Evolutionary conservation across 2,329 filamentous ascomycete species (phyloP), one percentile per base, ranked within the genome.

Genomic region (Trichoderma koningiopsis): DNA sequence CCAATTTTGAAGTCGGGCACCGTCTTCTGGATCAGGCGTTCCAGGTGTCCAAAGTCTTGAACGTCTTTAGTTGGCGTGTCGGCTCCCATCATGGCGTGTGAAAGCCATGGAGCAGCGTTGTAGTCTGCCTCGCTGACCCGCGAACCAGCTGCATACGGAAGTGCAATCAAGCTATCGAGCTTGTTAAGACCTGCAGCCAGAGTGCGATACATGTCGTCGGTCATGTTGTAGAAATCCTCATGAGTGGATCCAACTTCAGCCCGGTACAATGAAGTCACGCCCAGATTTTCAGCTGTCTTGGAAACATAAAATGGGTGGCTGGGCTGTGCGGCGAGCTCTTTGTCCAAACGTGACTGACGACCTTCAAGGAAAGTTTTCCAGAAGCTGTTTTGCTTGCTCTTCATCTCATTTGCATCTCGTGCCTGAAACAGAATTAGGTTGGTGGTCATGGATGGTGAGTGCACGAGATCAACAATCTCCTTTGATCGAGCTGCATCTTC

Each of bases 81-180:
- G 10, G 65, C 65, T 6, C 56, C 65, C 55, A 62, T 65, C 71
- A 73, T 70, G 29, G 72, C 71, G 43, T 73, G 72, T 1, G 72
- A 56, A 2, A 73, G 71, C 72, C 72, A 73, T n/a, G 72, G 71
- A 24, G 68, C 64, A 3, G 67, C 57, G 29, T 73, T 72, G 5
- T 71, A 67, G 22, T 73, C 72, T 14, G 72, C 72, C 47, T 73
- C 72, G 13, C 71, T 71, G 27, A 73, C 14, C 4, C 47, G 27
- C 7, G 69, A 67, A 29, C 72, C 72, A n/a, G 72, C 72, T 2
- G 72, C 72, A 37, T 63, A 73, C 1, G 72, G 72, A 1, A 73
- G 67, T 5, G 61, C 68, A 8, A 73, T 64, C 52, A 71, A 47
- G 1, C 55, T 24, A 24, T 73, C 72, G 4, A 73, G 66, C 49